These are phyloP conservation scores for Sporothrix pseudoabietina DNA, from an alignment of 2,329 filamentous ascomycete genomes.

Conservation along the genomic window DNA sequence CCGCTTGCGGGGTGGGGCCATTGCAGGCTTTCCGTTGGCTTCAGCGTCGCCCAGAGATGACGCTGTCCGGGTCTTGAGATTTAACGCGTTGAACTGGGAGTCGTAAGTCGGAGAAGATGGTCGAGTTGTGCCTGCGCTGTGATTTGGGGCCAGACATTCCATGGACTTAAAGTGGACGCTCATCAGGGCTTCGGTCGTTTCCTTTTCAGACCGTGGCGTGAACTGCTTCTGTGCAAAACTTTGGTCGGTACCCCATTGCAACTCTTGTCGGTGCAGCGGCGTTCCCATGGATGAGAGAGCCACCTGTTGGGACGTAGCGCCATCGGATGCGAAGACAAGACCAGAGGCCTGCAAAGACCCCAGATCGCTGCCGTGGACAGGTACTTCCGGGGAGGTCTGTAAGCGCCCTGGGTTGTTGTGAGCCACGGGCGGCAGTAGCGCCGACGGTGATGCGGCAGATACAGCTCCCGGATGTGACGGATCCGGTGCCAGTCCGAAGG, in stretches of 20 bases:
- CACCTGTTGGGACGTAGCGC: not conserved
- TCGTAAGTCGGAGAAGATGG: constrained; percentile 55
- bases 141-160: constrained; percentile 58
- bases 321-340: not conserved
- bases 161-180: constrained; percentile 59
- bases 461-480: not conserved
- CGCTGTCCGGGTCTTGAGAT: constrained; percentile 37
- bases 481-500: not conserved
- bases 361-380: not conserved
- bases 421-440: not conserved
- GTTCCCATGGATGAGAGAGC: not conserved
- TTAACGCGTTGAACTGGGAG: constrained; percentile 35
- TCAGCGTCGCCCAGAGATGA: constrained; percentile 40
- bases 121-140: constrained; percentile 62
- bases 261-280: constrained; percentile 33
- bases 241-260: constrained; percentile 63
- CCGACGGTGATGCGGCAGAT: not conserved
- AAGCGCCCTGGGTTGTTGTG: not conserved
- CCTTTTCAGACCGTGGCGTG: constrained; percentile 57
- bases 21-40: constrained; percentile 41
- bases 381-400: not conserved
- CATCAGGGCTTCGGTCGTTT: constrained; percentile 60
- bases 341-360: not conserved
- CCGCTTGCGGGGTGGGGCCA: constrained; percentile 54
- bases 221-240: constrained; percentile 60